Conservation (phyloP, 2,329 filamentous ascomycete species). For the Curvularia sp. region DNA sequence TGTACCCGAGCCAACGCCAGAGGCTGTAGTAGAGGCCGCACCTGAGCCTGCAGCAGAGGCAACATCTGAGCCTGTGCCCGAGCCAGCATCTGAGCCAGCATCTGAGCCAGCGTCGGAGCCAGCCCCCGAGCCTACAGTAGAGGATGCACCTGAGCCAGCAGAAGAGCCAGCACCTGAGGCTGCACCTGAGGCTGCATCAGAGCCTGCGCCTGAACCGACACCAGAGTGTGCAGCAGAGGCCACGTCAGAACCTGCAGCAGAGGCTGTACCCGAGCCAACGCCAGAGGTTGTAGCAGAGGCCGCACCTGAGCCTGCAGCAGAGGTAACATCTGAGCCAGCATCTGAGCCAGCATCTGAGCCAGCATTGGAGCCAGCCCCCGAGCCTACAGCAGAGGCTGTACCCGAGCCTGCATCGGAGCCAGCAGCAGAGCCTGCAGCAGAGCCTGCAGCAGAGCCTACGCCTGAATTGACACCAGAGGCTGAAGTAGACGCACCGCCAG, state of each 20-base stretch:
- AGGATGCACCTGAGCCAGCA: background rate
- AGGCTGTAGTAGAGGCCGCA: background rate
- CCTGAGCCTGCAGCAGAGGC: background rate
- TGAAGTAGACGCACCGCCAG: too few species aligned
- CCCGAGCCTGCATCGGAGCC: background rate
- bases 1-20: background rate
- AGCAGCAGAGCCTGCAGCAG: background rate
- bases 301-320: conserved; percentile 1
- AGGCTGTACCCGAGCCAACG: background rate
- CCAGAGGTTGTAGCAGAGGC: background rate
- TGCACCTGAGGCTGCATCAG: background rate
- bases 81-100: background rate
- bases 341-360: background rate
- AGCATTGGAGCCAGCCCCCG: background rate
- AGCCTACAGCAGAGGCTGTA: background rate
- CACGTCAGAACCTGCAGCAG: background rate
- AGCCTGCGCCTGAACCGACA: background rate
- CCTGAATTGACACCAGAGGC: background rate
- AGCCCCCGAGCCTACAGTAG: background rate
- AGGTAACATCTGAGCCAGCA: background rate
- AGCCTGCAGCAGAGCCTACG: background rate
- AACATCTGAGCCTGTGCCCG: background rate
- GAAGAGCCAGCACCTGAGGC: background rate
- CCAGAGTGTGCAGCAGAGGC: background rate
- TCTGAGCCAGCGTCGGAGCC: background rate